phyloP scores from a whole-genome alignment of 257 asterid genomes.

The Ligustrum vulgare region DNA sequence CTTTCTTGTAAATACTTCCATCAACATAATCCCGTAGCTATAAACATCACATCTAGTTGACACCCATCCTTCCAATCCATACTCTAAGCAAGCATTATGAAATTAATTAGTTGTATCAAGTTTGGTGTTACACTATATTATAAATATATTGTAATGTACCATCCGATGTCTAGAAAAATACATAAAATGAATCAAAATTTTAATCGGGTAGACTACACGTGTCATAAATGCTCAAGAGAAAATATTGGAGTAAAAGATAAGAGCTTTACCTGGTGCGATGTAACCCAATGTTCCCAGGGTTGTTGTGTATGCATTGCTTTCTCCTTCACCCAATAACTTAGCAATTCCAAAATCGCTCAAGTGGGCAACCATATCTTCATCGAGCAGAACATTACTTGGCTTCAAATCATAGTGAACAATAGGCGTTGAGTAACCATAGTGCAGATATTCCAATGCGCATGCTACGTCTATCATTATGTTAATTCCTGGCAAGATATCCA shows the following conservation, averaged over 20 bases:
- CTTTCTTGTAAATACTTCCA: no score
- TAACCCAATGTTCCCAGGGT: slow-evolving; percentile 17
- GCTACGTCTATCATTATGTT: slow-evolving; percentile 24
- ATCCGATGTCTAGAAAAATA: no score
- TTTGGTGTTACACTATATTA: background rate
- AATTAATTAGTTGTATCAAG: background rate
- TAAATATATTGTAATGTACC: no score
- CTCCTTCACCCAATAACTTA: slow-evolving; percentile 1
- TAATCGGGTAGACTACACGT: no score
- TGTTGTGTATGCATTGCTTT: slow-evolving; percentile 1
- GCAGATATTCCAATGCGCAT: slow-evolving; percentile 23
- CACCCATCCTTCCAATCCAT: no score
- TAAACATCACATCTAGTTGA: no score
- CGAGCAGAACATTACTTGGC: slow-evolving; percentile 7
- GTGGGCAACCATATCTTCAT: slow-evolving; percentile 20
- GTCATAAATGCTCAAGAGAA: no score
- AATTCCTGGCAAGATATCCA: slow-evolving; percentile 20
- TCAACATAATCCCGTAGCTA: no score
- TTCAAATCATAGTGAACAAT: slow-evolving; percentile 21
- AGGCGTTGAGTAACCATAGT: slow-evolving; percentile 1
- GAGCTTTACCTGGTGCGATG: slow-evolving; percentile 12
- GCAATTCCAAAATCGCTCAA: slow-evolving; percentile 18
- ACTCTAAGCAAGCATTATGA: no score
- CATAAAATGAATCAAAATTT: no score
- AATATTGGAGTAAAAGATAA: no score